Conservation (phyloP, 2,329 filamentous ascomycete genomes). For the Trichoderma aggressivum region DNA sequence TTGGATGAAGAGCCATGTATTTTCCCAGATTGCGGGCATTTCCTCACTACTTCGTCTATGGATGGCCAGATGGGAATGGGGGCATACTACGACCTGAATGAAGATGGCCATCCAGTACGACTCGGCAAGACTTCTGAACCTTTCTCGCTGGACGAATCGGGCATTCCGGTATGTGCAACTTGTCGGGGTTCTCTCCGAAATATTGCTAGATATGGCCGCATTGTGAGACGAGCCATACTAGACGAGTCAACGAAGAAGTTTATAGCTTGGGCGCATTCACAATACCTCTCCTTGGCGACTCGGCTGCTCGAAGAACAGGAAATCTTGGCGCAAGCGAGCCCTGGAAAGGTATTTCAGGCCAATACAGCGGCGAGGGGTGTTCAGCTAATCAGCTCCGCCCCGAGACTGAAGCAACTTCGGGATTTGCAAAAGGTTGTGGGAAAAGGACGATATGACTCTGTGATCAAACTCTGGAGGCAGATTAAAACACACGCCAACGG, state of each 20-base stretch:
- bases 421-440: neutral
- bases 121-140: conserved; percentile 40
- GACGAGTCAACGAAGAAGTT: conserved; percentile 65
- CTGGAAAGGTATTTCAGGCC: neutral
- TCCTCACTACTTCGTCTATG: conserved; percentile 57
- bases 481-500: conserved; percentile 21
- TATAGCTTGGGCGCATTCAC: conserved; percentile 49
- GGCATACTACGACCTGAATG: conserved; percentile 45
- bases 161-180: conserved; percentile 52
- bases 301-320: conserved; percentile 19
- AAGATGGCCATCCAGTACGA: conserved; percentile 31
- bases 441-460: conserved; percentile 13
- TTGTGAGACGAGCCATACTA: conserved; percentile 57
- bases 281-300: conserved; percentile 16
- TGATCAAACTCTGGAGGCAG: conserved; percentile 16
- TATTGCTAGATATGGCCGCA: conserved; percentile 58
- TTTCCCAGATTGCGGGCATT: conserved; percentile 61
- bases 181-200: conserved; percentile 59
- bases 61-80: conserved; percentile 58
- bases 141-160: conserved; percentile 43
- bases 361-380: neutral
- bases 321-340: neutral
- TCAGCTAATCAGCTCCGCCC: neutral
- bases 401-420: conserved; percentile 11
- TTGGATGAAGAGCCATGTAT: conserved; percentile 59